These are phyloP conservation scores for Fusarium sp. DNA, from an alignment of 2,329 filamentous ascomycete genomes.

Conservation along the genomic window DNA sequence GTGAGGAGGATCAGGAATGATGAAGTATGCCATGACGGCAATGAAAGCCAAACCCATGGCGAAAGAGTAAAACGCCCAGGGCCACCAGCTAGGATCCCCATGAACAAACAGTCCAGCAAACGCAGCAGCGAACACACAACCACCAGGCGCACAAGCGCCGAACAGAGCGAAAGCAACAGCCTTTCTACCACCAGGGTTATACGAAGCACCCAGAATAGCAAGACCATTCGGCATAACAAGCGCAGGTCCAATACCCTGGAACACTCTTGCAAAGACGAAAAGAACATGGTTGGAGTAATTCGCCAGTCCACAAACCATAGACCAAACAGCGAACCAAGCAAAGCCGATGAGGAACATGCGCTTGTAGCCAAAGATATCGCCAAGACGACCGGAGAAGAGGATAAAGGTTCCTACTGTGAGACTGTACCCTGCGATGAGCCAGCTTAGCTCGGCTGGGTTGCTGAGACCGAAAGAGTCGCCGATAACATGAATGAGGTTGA, in stretches of 20 bases:
- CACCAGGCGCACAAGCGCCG: slow-evolving; percentile 59
- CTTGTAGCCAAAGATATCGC: slow-evolving; percentile 69
- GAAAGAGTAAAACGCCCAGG: slow-evolving; percentile 60
- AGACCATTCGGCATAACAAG: slow-evolving; percentile 72
- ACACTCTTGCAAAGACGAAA: slow-evolving; percentile 63
- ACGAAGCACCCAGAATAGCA: slow-evolving; percentile 69
- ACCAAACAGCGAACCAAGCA: slow-evolving; percentile 66
- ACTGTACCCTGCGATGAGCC: slow-evolving; percentile 69
- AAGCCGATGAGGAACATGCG: slow-evolving; percentile 65
- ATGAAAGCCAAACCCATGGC: slow-evolving; percentile 52
- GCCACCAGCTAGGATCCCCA: slow-evolving; percentile 56
- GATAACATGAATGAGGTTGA: slow-evolving; percentile 41
- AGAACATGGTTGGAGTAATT: slow-evolving; percentile 56
- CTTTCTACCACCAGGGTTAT: slow-evolving; percentile 67
- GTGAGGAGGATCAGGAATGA: slow-evolving; percentile 50
- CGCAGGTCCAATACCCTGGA: slow-evolving; percentile 72
- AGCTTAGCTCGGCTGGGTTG: slow-evolving; percentile 49
- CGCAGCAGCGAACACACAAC: slow-evolving; percentile 57
- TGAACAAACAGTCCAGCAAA: slow-evolving; percentile 56
- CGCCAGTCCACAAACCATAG: slow-evolving; percentile 58
- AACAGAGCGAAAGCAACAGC: slow-evolving; percentile 69
- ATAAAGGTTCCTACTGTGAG: slow-evolving; percentile 69
- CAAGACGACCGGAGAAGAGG: slow-evolving; percentile 66
- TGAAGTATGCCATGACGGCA: slow-evolving; percentile 47
- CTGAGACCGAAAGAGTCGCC: slow-evolving; percentile 37